Evolutionary conservation across 2,329 filamentous ascomycete genomes (phyloP), one percentile per base, ranked within the genome.

Genomic region (Lasiodiplodia hormozganensis): DNA sequence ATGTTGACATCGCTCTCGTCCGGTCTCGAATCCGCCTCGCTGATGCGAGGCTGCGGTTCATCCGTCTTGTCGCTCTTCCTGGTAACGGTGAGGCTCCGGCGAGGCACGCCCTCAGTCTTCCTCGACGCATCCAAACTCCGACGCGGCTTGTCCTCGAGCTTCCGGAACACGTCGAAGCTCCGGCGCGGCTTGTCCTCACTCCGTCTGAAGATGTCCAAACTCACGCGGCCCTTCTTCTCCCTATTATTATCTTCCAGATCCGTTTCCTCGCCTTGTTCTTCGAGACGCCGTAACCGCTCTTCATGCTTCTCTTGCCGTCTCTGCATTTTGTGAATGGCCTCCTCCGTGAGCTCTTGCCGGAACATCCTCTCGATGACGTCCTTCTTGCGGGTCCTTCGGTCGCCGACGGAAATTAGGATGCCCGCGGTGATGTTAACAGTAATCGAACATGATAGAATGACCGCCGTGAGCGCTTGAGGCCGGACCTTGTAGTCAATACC

Each of bases 371-470:
- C 89, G 43, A 92, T 84, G 0, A 95, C 91, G 36, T 94, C 91
- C 86, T 93, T 94, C 84, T 95, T 95, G 64, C 92, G 84, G 2
- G 91, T 92, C 71, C 85, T 87, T 11, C 89, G 85, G 74, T 93
- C 92, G 1, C 92, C 92, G 12, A 92, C 83, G 69, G 84, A 88
- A 75, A 95, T 94, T 34, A 93, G 74, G 1, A 95, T 79, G 2
- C 92, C 92, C 0, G 90, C 92, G 0, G 86, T 85, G 73, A 93
- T 89, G 76, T 94, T 95, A 74, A 88, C 90, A 0, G 88, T 86
- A 72, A 95, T 91, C 23, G 89, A 92, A 73, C 87, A 90, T 74
- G 88, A 91, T 2, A 95, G 90, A 68, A 95, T 93, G 3, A 90
- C 87, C 0, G 92, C 92, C 0, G 92, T 95, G n/a, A 93, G 78